Percentiles rank a stretch among this genome's conserved stretches.
These are phyloP conservation scores for Komagataella populi DNA, from an alignment of 805 yeast genomes.

Conservation along the genomic window DNA sequence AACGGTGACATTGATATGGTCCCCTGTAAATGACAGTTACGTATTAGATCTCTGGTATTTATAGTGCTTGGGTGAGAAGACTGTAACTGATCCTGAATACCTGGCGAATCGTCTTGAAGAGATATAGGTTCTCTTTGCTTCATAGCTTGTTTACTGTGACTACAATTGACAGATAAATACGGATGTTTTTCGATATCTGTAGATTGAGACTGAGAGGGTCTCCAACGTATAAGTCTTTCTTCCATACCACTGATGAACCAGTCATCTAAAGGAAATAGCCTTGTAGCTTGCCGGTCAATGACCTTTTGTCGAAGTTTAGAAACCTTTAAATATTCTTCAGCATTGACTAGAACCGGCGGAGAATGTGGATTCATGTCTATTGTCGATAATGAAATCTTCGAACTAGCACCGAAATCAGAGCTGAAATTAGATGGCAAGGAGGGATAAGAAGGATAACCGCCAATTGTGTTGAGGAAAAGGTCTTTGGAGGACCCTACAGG, in stretches of 20 bases:
- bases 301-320: conserved; percentile 14
- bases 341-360: conserved; percentile 8
- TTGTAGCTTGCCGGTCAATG: conserved; percentile 13
- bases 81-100: neutral
- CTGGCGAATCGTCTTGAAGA: neutral
- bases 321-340: conserved; percentile 7
- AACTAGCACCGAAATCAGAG: neutral
- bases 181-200: conserved; percentile 4
- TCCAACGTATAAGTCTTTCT: conserved; percentile 21
- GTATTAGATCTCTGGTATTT: neutral
- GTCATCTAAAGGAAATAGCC: conserved; percentile 14
- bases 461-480: neutral
- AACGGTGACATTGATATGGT: neutral
- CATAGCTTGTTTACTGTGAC: no score
- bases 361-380: conserved; percentile 7
- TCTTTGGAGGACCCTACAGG: neutral
- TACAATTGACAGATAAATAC: no score
- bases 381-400: neutral
- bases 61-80: neutral
- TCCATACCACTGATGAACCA: conserved; percentile 19
- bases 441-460: neutral
- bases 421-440: neutral
- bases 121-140: neutral
- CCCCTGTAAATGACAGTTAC: neutral
- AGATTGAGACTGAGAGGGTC: conserved; percentile 15